Conservation (phyloP, 176 grass and related monocot genomes). For the Aegilops tauschii region DNA sequence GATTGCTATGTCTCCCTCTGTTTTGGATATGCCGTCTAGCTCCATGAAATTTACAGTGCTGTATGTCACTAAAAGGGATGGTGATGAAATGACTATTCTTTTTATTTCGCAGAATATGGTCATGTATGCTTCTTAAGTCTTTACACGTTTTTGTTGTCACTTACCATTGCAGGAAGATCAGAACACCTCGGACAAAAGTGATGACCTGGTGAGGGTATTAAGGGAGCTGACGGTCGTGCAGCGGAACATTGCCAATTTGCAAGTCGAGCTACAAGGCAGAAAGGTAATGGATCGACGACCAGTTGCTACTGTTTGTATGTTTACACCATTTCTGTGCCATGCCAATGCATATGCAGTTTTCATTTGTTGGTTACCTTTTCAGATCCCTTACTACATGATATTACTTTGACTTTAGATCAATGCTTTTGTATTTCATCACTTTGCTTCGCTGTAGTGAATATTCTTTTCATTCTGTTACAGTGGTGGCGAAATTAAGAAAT, state of each 20-base stretch:
- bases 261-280: constrained; percentile 96
- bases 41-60: not conserved
- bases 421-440: not conserved
- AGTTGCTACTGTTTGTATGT: not conserved
- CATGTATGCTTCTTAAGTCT: not conserved
- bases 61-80: not conserved
- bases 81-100: not conserved
- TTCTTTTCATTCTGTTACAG: not conserved
- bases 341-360: not conserved
- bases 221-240: constrained; percentile 83
- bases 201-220: constrained; percentile 86
- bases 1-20: not conserved
- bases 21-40: not conserved
- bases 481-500: not conserved
- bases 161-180: constrained; percentile 68
- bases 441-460: not conserved
- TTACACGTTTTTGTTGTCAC: not conserved
- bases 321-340: not conserved
- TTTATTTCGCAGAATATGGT: not conserved
- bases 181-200: constrained; percentile 65
- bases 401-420: not conserved
- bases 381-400: not conserved
- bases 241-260: constrained; percentile 87
- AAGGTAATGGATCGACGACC: constrained; percentile 49
- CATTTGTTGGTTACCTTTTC: not conserved